Base-by-base conservation (phyloP, 2,329 filamentous ascomycete species). In the Penicillium sp. region DNA sequence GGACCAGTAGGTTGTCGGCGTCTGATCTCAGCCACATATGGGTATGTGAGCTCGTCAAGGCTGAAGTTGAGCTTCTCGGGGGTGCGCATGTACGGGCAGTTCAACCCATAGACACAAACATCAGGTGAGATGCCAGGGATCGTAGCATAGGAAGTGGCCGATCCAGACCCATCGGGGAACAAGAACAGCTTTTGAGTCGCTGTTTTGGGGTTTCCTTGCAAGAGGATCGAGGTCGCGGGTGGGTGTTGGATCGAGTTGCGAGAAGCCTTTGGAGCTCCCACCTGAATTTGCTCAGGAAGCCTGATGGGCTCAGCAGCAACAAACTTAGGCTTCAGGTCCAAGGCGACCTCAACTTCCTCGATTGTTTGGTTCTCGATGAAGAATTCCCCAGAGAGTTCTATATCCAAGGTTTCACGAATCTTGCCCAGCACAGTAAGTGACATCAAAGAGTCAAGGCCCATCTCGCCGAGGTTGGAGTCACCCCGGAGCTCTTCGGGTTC, bases 1-100 rank as follows among this genome's bases (percentile, higher is more conserved):
- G 89, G 88, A 0, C 81, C 80, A 13, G 75, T 74, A 4, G 82
- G 79, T 64, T 85, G 80, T 26, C 81, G 75, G n/a, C 79, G 78
- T 3, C 77, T 79, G 37, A 84, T 78, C 60, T 83, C 81, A 6
- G 66, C 69, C n/a, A 82, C 60, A 58, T 80, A 84, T 2, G 71
- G 71, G 4, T 63, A 61, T 4, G 77, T 75, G 4, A 82, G 65
- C 26, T 75, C 73, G 13, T 75, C 70, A 17, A 82, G 67, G 35
- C 70, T 71, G 63, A 70, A 74, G 6, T 72, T 68, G 38, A 76
- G 66, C 9, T 78, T 75, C 62, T 77, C 73, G 0, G 76, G 75
- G 2, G 70, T 76, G 58, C 78, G 80, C 79, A 80, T 80, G 68
- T 80, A 81, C 7, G 79, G 79, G 60, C 78, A 79, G 68, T 79